Conservation (phyloP, 2,329 filamentous ascomycete species). For the Fusarium poae region DNA sequence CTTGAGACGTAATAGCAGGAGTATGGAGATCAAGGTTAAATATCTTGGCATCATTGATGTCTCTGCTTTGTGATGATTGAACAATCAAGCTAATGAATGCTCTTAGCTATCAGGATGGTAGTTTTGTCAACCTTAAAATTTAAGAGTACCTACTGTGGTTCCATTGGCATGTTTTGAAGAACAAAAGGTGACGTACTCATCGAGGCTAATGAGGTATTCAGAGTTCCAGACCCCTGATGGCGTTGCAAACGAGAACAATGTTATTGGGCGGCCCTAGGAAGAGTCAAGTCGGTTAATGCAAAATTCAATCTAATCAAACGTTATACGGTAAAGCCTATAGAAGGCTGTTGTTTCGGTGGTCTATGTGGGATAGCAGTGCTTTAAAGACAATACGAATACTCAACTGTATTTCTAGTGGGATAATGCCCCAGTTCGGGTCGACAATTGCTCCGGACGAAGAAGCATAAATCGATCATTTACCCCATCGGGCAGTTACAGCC, state of each 20-base stretch:
- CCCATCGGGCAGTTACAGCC: conserved; percentile 10
- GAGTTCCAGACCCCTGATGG: conserved; percentile 11
- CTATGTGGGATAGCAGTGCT: conserved; percentile 17
- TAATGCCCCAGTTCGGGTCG: conserved; percentile 22
- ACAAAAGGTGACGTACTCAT: conserved; percentile 28
- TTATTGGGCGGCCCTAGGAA: conserved; percentile 20
- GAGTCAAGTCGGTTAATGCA: conserved; percentile 16
- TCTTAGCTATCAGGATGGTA: neutral
- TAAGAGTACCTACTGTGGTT: conserved; percentile 1
- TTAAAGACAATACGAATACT: conserved; percentile 17
- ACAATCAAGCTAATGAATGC: conserved; percentile 26
- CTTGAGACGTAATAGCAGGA: neutral
- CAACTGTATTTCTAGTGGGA: conserved; percentile 5
- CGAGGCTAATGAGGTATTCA: conserved; percentile 4
- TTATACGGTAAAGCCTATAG: conserved; percentile 24
- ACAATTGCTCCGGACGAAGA: conserved; percentile 20
- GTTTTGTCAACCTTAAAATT: neutral
- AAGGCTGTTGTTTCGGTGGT: neutral
- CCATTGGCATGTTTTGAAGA: conserved; percentile 6
- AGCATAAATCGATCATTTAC: conserved; percentile 13
- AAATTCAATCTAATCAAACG: conserved; percentile 23
- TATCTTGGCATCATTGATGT: conserved; percentile 25
- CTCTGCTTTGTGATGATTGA: conserved; percentile 33
- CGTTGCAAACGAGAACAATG: conserved; percentile 3
- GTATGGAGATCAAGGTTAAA: conserved; percentile 1